A percentile compares a stretch with the other conserved stretches of the same genome.
phyloP scores from a whole-genome alignment of 2,329 filamentous ascomycete species.

The Sclerotinia borealis region DNA sequence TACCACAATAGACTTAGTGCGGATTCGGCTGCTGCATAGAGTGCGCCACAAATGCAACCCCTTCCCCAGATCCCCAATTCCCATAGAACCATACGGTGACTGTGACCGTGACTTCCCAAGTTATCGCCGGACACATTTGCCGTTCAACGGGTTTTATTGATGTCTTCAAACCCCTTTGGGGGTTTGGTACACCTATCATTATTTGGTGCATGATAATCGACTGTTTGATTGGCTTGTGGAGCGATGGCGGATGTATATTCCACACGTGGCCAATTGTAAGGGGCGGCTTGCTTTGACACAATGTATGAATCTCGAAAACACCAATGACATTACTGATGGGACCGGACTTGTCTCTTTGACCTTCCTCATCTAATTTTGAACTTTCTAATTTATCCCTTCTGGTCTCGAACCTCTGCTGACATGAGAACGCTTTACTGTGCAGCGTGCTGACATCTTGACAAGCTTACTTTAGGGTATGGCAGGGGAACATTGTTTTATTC shows the following conservation, averaged over 20 bases:
- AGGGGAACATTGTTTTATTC: not conserved
- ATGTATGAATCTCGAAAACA: not conserved
- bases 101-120: not conserved
- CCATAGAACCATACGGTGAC: not conserved
- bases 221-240: not conserved
- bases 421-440: not conserved
- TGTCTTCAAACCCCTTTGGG: not conserved
- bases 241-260: not conserved
- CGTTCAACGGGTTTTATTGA: not conserved
- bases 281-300: not conserved
- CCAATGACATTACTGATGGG: not conserved
- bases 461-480: not conserved
- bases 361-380: not conserved
- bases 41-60: not conserved
- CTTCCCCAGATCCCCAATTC: not conserved
- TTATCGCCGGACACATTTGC: not conserved
- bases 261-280: not conserved
- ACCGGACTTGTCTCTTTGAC: too few species aligned
- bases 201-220: not conserved
- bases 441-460: slow-evolving; percentile 1
- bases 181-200: not conserved
- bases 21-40: not conserved
- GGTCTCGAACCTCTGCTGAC: not conserved
- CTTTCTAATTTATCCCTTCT: not conserved
- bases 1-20: not conserved